Evolutionary conservation across 2,329 filamentous ascomycete species (phyloP).

Genomic region (Chrysoporthe austroafricana): DNA sequence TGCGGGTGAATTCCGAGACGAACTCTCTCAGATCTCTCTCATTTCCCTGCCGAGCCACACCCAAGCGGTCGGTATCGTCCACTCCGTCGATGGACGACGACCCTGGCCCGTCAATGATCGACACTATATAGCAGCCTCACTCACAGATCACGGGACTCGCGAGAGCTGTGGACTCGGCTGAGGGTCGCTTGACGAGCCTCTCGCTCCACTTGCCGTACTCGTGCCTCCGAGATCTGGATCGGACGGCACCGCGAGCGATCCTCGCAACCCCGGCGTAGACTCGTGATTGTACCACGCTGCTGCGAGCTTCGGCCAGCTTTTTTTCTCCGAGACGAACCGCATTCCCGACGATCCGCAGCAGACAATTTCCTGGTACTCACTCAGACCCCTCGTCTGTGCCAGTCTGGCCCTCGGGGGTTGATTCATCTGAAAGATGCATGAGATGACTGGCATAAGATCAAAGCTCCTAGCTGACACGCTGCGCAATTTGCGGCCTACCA

Average conservation of each 20-base stretch:
- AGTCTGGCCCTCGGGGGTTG: too few species aligned
- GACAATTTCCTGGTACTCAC: neutral
- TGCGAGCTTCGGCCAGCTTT: neutral
- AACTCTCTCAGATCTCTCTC: neutral
- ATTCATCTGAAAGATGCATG: neutral
- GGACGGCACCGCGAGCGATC: neutral
- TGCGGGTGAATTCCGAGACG: constrained; percentile 2
- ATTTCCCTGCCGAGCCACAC: neutral
- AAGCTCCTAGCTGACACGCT: neutral
- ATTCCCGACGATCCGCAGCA: neutral
- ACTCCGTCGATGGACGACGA: neutral
- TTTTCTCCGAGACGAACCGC: neutral
- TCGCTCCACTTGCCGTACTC: neutral
- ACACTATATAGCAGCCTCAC: neutral
- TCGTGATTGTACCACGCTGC: neutral
- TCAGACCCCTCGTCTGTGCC: neutral
- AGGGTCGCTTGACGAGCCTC: constrained; percentile 2
- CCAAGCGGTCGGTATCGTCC: neutral
- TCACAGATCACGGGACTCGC: constrained; percentile 1
- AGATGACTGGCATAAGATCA: neutral
- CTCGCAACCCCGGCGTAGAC: neutral
- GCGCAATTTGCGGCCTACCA: neutral
- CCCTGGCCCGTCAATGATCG: neutral
- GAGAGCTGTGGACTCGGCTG: neutral
- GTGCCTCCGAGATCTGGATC: neutral